Percentiles rank a stretch among this genome's conserved stretches.
Evolutionary conservation across 192 early-diverging fungal species (phyloP).

Genomic region (Umbelopsis sp.): DNA sequence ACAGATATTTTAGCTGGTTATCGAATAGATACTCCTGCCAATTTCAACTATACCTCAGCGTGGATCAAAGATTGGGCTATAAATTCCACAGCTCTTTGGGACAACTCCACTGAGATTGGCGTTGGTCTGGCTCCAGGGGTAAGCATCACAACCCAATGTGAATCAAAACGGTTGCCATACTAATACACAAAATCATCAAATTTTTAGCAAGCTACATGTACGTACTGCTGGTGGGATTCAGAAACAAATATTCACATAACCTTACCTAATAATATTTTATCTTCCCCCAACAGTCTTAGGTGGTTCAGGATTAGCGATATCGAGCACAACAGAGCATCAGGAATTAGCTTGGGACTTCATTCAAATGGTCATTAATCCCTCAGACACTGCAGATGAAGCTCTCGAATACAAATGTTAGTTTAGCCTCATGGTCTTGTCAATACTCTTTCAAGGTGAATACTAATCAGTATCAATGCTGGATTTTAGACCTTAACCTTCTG

Average conservation of each 20-base stretch:
- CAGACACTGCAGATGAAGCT: not conserved
- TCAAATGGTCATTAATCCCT: constrained; percentile 4
- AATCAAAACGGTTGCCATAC: not conserved
- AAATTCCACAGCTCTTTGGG: not conserved
- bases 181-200: not conserved
- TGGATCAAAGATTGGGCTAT: constrained; percentile 14
- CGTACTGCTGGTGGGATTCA: not conserved
- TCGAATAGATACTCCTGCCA: constrained; percentile 5
- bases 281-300: not conserved
- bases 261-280: not conserved
- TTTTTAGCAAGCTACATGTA: constrained; percentile 1
- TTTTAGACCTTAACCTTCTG: constrained; percentile 1
- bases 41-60: not conserved
- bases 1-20: constrained; percentile 1
- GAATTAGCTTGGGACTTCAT: constrained; percentile 23
- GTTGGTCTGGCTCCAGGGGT: constrained; percentile 21
- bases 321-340: not conserved
- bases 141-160: not conserved
- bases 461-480: not conserved
- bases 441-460: not conserved
- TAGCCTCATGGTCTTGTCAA: not conserved
- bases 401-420: not conserved
- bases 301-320: constrained; percentile 17
- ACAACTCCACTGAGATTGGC: constrained; percentile 11
- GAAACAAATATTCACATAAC: not conserved